These are phyloP conservation scores for Trichaptum fuscoviolaceum DNA, from an alignment of 768 basidiomycete genomes.

Conservation along the genomic window DNA sequence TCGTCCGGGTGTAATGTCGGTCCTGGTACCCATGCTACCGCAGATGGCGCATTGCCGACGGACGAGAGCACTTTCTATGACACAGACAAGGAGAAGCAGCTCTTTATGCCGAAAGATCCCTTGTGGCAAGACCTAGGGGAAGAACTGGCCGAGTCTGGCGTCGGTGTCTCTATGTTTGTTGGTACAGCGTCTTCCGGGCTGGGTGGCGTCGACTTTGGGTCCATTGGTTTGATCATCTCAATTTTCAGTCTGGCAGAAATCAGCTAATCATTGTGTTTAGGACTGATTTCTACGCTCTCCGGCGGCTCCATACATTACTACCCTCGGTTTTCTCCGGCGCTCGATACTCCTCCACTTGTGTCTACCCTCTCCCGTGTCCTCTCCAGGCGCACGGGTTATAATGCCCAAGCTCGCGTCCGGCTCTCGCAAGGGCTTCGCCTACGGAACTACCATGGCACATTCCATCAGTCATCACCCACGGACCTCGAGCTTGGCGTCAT, in stretches of 20 bases:
- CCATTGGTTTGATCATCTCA: conserved; percentile 52
- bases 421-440: conserved; percentile 38
- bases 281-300: conserved; percentile 41
- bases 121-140: conserved; percentile 82
- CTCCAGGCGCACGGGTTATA: neutral
- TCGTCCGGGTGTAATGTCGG: conserved; percentile 67
- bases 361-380: neutral
- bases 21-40: conserved; percentile 57
- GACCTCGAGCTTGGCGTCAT: conserved; percentile 77
- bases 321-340: neutral
- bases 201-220: conserved; percentile 68
- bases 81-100: conserved; percentile 77
- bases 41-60: conserved; percentile 17
- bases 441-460: conserved; percentile 66
- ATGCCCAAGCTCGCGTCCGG: neutral
- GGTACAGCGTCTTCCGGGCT: conserved; percentile 49
- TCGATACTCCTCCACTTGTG: neutral
- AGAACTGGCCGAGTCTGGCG: conserved; percentile 83
- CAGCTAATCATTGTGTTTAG: neutral
- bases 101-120: conserved; percentile 76
- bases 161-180: conserved; percentile 87
- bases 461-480: conserved; percentile 58
- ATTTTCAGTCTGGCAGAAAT: neutral
- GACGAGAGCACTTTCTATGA: conserved; percentile 69
- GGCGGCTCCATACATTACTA: conserved; percentile 47